Base-by-base conservation (phyloP, 371 early-diverging fungal species). In the Mortierella sp. region DNA sequence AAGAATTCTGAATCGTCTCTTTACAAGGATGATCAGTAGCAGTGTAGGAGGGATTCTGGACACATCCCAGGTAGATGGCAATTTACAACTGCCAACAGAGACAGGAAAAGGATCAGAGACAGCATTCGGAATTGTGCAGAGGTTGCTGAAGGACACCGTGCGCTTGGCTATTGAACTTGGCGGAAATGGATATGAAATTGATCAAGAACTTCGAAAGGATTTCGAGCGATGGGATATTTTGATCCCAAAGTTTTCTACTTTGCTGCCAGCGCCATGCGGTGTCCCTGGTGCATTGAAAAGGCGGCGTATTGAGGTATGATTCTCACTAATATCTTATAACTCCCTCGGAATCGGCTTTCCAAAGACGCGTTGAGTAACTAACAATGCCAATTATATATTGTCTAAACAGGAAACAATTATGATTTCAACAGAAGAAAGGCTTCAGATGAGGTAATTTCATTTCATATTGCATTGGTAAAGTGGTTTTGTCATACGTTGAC, bases 161-260 rank as follows among this genome's bases (percentile, higher is more conserved):
- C 28, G 15, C 45, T 17, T 23, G 58, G 23, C 58, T 35, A 26
- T 26, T 3, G 40, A 40, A 40, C 40, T 40, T 47, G 47, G 22
- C 0, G 71, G 22, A 7, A 32, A 40, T 19, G 51, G 32, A 8
- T 3, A 3, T 4, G 35, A 28, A 3, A 51, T 60, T 35, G 35
- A 17, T 15, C 61, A 63, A 13, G 43, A 60, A 2, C 22, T 58
- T 34, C 55, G 23, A 3, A 35, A 45, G 10, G 47, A 51, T 15
- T 15, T 75, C 15, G 37, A 54, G 28, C 68, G 54, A 1, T 64
- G 62, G 75, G 49, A 75, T 43, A 23, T 19, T 6, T 45, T 70
- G 8, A 31, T 62, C 6, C 60, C 64, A 35, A 59, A 54, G 12
- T 51, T 70, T 17, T 64, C 60, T 3, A 43, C 51, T 9, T 8